Percentiles rank a stretch among this genome's conserved stretches.
phyloP scores from a whole-genome alignment of 2,329 filamentous ascomycete species.

The Karstenula rhodostoma region DNA sequence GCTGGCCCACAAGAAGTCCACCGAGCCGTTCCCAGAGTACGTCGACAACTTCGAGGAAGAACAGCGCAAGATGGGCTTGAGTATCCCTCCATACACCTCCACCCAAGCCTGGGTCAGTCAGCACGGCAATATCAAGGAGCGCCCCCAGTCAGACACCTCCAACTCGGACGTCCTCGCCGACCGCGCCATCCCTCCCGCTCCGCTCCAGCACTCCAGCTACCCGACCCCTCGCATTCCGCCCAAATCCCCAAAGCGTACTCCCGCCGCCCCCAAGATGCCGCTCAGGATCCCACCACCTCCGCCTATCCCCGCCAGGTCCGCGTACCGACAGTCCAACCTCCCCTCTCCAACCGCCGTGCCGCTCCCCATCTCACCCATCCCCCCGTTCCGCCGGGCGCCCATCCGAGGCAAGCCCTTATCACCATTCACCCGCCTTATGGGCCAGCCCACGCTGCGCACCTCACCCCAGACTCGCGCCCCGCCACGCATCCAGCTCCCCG shows the following conservation, averaged over 20 bases:
- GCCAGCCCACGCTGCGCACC: background rate
- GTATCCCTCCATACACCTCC: constrained; percentile 4
- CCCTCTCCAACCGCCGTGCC: background rate
- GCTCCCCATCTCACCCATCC: background rate
- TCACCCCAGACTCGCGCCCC: background rate
- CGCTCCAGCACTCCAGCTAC: constrained; percentile 18
- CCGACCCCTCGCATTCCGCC: background rate
- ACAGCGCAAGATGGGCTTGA: constrained; percentile 23
- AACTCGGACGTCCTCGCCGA: constrained; percentile 31
- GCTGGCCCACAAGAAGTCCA: constrained; percentile 5
- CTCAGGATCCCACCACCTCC: background rate
- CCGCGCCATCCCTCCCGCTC: constrained; percentile 29
- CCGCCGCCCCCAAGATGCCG: constrained; percentile 8
- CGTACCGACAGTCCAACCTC: background rate
- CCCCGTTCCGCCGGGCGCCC: background rate
- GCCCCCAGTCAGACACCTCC: constrained; percentile 25
- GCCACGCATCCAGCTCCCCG: background rate
- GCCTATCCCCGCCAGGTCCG: background rate
- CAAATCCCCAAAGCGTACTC: background rate
- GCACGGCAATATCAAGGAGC: constrained; percentile 26
- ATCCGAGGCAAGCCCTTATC: background rate
- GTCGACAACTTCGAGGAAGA: constrained; percentile 16
- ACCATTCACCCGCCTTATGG: background rate
- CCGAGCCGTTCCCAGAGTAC: constrained; percentile 4
- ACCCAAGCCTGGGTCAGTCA: constrained; percentile 29